Conservation (phyloP, 2,329 filamentous ascomycete genomes). For the Exophiala xenobiotica region DNA sequence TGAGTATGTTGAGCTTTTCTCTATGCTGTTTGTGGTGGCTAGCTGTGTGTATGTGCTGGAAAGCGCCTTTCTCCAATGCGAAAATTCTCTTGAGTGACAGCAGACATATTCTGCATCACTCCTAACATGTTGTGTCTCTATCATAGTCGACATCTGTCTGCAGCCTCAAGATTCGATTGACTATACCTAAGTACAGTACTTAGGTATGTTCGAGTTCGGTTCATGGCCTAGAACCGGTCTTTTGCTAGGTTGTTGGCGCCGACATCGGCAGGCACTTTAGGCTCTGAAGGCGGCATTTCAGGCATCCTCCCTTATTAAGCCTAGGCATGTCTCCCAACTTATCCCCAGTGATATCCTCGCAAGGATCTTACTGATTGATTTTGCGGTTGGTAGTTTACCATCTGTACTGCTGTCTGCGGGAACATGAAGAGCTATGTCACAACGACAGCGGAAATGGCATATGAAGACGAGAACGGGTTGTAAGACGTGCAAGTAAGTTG, state of each 20-base stretch:
- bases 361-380: neutral
- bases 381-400: too few relatives aligned
- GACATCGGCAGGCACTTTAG: neutral
- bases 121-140: too few relatives aligned
- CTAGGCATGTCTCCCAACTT: neutral
- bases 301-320: neutral
- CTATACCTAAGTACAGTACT: too few relatives aligned
- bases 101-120: neutral
- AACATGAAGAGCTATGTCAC: neutral
- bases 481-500: conserved; percentile 1
- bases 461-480: neutral
- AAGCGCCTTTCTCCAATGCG: neutral
- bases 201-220: too few relatives aligned
- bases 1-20: neutral
- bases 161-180: too few relatives aligned
- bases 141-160: too few relatives aligned
- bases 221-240: too few relatives aligned
- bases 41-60: neutral
- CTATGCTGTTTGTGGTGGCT: neutral
- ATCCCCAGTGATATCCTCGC: neutral
- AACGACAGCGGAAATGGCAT: conserved; percentile 1
- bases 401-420: too few relatives aligned
- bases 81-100: neutral
- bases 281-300: neutral
- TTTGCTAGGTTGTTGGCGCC: too few relatives aligned